Base-by-base conservation (phyloP, 2,329 filamentous ascomycete genomes). In the Metarhizium sp. region DNA sequence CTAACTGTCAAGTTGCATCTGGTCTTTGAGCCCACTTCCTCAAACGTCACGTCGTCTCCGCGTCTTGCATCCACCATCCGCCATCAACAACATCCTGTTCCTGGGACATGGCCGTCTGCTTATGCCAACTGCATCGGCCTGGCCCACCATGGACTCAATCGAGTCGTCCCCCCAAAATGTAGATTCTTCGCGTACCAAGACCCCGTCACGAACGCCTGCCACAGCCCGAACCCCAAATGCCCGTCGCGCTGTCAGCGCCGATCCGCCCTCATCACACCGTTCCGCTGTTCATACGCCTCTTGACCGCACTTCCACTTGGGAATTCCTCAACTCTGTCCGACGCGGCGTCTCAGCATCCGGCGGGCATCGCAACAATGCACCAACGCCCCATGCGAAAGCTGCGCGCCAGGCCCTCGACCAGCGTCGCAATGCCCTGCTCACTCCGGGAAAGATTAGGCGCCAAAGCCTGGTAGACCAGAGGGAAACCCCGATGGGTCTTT, bases 301-400 rank as follows among this genome's bases (percentile, higher is more conserved):
- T 57, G 66, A 72, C 53, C 69, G 71, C 40, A 67, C 60, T 30
- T 62, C 62, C 34, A 58, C 68, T 3, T 69, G 70, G 30, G 68
- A 73, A 18, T 63, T 71, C 36, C 67, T 72, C 50, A 71, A 70
- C 52, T 73, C 72, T 2, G 62, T 71, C 36, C 64, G 71, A 14
- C 69, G 70, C 36, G 75, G 74, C 11, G 72, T 74, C 45, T 75
- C 75, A 10, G 74, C 72, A 38, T 80, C 78, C 2, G 77, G 64
- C 11, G 62, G 70, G 2, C 67, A 71, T 46, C 70, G 73, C 51
- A 70, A 68, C 59, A 72, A 75, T 66, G 71, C 72, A 13, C 71
- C 75, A 3, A 86, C 83, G 18, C 83, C 83, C 0, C 83, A 86
- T 64, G 81, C 78, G 50, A 78, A 78, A 61, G 82, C 82, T 11